Evolutionary conservation across 192 early-diverging fungal species (phyloP).

Genomic region (Mortierella antarctica): DNA sequence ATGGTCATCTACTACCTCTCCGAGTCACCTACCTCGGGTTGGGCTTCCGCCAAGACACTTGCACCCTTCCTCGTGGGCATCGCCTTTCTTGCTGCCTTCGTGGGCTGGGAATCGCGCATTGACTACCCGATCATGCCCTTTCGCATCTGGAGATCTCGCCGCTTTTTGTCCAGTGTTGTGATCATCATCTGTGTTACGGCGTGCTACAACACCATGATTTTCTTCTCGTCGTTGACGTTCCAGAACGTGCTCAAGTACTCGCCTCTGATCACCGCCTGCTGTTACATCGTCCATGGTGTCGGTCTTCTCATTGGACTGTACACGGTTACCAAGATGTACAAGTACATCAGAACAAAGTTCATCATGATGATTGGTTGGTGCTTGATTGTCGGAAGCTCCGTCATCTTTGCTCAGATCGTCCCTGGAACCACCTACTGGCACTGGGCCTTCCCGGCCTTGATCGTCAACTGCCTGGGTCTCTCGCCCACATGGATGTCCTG

Average conservation of each 20-base stretch:
- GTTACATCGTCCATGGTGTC: conserved; percentile 58
- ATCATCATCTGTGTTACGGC: conserved; percentile 34
- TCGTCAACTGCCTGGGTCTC: conserved; percentile 41
- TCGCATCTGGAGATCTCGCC: conserved; percentile 50
- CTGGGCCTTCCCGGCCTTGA: conserved; percentile 47
- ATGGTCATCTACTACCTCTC: conserved; percentile 47
- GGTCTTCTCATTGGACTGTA: conserved; percentile 48
- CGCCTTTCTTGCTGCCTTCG: conserved; percentile 42
- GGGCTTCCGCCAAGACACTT: conserved; percentile 40
- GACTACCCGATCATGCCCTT: conserved; percentile 56
- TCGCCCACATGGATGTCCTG: conserved; percentile 50
- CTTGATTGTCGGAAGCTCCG: conserved; percentile 18
- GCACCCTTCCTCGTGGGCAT: conserved; percentile 49
- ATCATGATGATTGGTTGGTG: conserved; percentile 36
- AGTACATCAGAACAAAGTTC: conserved; percentile 27
- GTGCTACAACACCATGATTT: conserved; percentile 54
- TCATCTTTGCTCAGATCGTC: conserved; percentile 33
- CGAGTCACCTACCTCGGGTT: conserved; percentile 37
- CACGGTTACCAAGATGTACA: conserved; percentile 29
- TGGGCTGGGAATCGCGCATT: conserved; percentile 46
- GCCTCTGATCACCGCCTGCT: conserved; percentile 57
- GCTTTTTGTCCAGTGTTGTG: conserved; percentile 49
- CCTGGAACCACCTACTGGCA: conserved; percentile 34
- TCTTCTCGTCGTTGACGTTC: conserved; percentile 58
- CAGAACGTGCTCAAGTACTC: conserved; percentile 51